phyloP scores from a whole-genome alignment of 148 eudicot species.

The Chenopodium berlandieri region DNA sequence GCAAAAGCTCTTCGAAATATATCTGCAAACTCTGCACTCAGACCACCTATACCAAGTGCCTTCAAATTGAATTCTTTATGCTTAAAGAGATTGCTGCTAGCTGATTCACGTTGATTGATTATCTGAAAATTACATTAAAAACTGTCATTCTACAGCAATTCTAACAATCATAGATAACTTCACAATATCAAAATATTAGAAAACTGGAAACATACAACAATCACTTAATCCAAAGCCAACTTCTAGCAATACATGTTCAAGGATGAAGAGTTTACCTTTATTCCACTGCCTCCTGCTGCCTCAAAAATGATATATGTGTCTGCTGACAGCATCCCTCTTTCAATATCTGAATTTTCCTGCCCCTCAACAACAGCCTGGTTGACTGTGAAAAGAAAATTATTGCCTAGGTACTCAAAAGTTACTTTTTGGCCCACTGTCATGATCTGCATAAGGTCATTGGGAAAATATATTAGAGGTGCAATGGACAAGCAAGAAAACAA shows the following conservation, averaged over 20 bases:
- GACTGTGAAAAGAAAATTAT: constrained; percentile 64
- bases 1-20: constrained; percentile 99
- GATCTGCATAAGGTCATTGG: constrained; percentile 50
- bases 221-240: not conserved
- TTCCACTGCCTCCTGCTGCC: constrained; percentile 84
- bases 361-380: constrained; percentile 79
- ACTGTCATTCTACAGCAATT: constrained; percentile 4
- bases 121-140: constrained; percentile 38
- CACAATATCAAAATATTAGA: not conserved
- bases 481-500: not conserved
- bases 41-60: constrained; percentile 91
- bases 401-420: constrained; percentile 86
- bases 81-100: constrained; percentile 87
- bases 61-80: constrained; percentile 94
- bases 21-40: constrained; percentile 93
- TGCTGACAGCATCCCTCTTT: constrained; percentile 75
- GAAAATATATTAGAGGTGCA: constrained; percentile 3
- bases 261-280: constrained; percentile 47
- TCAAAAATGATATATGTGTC: constrained; percentile 87
- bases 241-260: not conserved
- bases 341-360: constrained; percentile 52
- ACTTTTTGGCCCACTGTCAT: constrained; percentile 84
- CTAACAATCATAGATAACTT: constrained; percentile 10
- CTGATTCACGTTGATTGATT: constrained; percentile 88
- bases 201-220: constrained; percentile 5